Conservation (phyloP, 805 yeast species). For the Starmera dryadoides region DNA sequence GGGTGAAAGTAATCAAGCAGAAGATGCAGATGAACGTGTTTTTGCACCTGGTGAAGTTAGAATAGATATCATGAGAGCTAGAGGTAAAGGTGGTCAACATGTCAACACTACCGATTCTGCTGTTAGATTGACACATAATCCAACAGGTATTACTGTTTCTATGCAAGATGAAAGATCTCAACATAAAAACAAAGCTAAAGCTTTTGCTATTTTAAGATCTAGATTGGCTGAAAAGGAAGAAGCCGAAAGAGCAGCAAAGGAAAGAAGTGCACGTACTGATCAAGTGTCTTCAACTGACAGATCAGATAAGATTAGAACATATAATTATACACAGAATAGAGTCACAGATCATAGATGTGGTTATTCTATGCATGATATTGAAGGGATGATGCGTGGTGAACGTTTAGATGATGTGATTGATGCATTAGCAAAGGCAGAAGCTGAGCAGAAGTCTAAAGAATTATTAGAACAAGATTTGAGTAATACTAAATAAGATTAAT, state of each 20-base stretch:
- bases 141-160: constrained; percentile 81
- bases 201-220: constrained; percentile 74
- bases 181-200: constrained; percentile 89
- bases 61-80: constrained; percentile 94
- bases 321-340: constrained; percentile 87
- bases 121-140: constrained; percentile 84
- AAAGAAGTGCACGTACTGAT: constrained; percentile 59
- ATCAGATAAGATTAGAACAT: constrained; percentile 89
- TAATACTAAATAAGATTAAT: too few species aligned
- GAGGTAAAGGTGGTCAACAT: constrained; percentile 98
- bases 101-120: constrained; percentile 98
- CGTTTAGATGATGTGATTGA: constrained; percentile 49
- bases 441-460: constrained; percentile 35
- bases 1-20: constrained; percentile 41
- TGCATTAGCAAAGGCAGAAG: constrained; percentile 39
- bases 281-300: constrained; percentile 89
- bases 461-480: constrained; percentile 18
- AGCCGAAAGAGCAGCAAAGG: constrained; percentile 54
- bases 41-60: constrained; percentile 85
- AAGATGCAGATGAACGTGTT: constrained; percentile 52
- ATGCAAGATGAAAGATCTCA: constrained; percentile 97
- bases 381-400: constrained; percentile 55
- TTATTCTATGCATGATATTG: constrained; percentile 66
- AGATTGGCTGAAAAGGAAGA: constrained; percentile 78
- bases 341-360: constrained; percentile 93